A percentile compares a stretch with the other conserved stretches of the same genome.
Conservation (phyloP, 176 grass and related monocot genomes). For the Olyra latifolia region DNA sequence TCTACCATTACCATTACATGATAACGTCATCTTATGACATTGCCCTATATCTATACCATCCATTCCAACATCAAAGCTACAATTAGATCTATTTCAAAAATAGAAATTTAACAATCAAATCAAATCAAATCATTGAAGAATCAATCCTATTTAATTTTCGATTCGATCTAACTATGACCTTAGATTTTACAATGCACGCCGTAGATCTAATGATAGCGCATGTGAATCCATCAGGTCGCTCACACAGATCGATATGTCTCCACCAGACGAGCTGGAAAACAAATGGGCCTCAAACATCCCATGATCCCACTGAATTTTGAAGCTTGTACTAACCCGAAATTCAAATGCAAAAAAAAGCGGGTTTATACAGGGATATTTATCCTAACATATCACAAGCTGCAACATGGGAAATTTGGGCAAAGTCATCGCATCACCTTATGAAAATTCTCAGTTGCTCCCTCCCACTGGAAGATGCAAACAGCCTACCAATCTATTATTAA, state of each 20-base stretch:
- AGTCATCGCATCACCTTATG: slow-evolving; percentile 30
- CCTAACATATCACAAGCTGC: slow-evolving; percentile 17
- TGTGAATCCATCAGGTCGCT: too few relatives aligned
- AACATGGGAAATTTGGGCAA: slow-evolving; percentile 16
- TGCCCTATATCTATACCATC: too few relatives aligned
- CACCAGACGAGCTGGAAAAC: not conserved
- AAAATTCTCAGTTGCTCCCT: slow-evolving; percentile 26
- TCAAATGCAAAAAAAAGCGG: not conserved
- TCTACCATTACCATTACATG: too few relatives aligned
- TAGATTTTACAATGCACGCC: not conserved
- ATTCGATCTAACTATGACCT: not conserved
- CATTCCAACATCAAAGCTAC: too few relatives aligned
- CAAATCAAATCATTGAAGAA: too few relatives aligned
- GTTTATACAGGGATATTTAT: slow-evolving; percentile 33
- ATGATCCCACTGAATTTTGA: not conserved
- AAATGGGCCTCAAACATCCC: not conserved
- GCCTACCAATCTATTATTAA: slow-evolving; percentile 36
- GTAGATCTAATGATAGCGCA: too few relatives aligned
- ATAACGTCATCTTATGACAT: too few relatives aligned
- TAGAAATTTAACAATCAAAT: too few relatives aligned
- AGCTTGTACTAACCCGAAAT: not conserved
- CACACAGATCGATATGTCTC: not conserved
- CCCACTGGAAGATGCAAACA: slow-evolving; percentile 22
- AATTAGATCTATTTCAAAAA: too few relatives aligned
- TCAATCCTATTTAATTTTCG: too few relatives aligned